These are phyloP conservation scores for Brasenia schreberi DNA, from an alignment of 164 flowering plant genomes.

Conservation along the genomic window DNA sequence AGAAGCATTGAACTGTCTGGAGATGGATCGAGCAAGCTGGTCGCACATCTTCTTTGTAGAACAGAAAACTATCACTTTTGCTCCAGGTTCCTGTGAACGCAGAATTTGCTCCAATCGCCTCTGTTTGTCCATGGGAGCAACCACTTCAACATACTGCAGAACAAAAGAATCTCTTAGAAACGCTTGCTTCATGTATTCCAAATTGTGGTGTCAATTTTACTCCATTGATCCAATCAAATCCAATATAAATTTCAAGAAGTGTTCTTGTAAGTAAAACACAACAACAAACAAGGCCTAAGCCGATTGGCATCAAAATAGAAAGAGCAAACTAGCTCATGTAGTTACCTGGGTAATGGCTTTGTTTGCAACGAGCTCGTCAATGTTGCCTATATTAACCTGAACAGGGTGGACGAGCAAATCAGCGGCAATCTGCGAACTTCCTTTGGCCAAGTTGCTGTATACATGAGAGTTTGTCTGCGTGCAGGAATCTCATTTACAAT, in stretches of 20 bases:
- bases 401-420: constrained; percentile 75
- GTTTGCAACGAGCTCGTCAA: constrained; percentile 89
- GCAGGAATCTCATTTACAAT: constrained; percentile 77
- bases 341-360: constrained; percentile 84
- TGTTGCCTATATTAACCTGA: constrained; percentile 84
- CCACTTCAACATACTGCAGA: constrained; percentile 55
- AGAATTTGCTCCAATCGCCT: constrained; percentile 70
- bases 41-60: constrained; percentile 96
- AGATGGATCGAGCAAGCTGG: constrained; percentile 50
- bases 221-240: no score
- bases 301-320: no score
- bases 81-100: constrained; percentile 77
- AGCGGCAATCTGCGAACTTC: constrained; percentile 85
- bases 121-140: constrained; percentile 57
- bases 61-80: constrained; percentile 73
- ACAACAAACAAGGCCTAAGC: no score
- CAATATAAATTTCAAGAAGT: no score
- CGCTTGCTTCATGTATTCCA: no score
- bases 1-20: constrained; percentile 69
- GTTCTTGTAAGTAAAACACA: no score
- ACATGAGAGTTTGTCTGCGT: constrained; percentile 88
- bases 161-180: background rate
- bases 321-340: no score
- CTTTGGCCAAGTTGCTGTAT: constrained; percentile 95
- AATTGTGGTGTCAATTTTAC: no score